These are phyloP conservation scores for Talaromyces sp. DNA, from an alignment of 2,329 filamentous ascomycete species.

Conservation along the genomic window DNA sequence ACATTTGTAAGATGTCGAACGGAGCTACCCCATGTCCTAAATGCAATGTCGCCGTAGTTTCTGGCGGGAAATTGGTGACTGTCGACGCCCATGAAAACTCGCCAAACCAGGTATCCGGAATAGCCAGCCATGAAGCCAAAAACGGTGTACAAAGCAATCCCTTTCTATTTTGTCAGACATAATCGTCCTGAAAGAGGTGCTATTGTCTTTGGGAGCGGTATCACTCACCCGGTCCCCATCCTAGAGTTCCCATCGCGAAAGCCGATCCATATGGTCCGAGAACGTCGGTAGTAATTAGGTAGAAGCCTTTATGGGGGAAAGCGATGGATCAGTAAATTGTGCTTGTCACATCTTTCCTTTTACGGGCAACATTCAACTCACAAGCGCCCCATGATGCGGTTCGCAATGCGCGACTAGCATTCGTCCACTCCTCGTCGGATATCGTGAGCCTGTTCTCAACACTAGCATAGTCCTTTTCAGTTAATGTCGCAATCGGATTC, in stretches of 20 bases:
- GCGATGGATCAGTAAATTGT: not conserved
- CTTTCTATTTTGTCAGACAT: not conserved
- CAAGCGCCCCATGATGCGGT: conserved; percentile 45
- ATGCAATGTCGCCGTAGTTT: conserved; percentile 48
- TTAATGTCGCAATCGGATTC: not conserved
- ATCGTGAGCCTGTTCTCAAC: conserved; percentile 15
- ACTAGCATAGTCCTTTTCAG: not conserved
- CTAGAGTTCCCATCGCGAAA: conserved; percentile 30
- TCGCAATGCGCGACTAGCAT: conserved; percentile 43
- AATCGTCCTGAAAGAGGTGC: not conserved
- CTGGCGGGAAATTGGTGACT: conserved; percentile 44
- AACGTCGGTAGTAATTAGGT: conserved; percentile 48
- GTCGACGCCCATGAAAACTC: conserved; percentile 43
- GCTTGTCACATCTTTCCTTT: not conserved
- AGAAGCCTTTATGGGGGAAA: conserved; percentile 29
- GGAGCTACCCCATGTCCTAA: conserved; percentile 43
- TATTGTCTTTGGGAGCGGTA: not conserved
- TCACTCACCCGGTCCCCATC: conserved; percentile 37
- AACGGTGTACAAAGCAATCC: conserved; percentile 39
- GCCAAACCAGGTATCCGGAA: conserved; percentile 47
- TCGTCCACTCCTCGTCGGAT: conserved; percentile 43
- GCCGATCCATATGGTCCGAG: conserved; percentile 40
- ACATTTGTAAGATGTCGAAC: conserved; percentile 47
- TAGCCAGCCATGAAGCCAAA: conserved; percentile 41
- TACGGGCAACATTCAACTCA: not conserved